These are phyloP conservation scores for Cyathus striatus DNA, from an alignment of 768 basidiomycete species.

Conservation along the genomic window DNA sequence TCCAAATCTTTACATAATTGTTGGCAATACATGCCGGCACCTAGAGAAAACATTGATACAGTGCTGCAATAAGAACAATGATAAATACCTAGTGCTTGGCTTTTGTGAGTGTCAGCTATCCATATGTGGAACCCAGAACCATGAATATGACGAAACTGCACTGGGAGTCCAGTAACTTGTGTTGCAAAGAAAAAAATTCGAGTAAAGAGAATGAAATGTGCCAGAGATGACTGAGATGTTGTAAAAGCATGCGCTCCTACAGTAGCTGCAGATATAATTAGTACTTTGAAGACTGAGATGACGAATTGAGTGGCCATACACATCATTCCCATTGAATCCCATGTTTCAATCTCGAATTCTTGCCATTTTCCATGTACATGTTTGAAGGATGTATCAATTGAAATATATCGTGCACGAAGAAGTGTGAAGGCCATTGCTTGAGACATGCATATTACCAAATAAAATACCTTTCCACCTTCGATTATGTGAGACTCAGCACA, in stretches of 20 bases:
- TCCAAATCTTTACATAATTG: background rate
- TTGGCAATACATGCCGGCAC: conserved; percentile 3
- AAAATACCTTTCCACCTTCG: too few species aligned
- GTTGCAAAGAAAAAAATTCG: conserved; percentile 13
- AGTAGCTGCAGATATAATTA: conserved; percentile 10
- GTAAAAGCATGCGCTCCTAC: conserved; percentile 15
- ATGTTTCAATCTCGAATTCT: too few species aligned
- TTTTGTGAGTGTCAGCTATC: conserved; percentile 18
- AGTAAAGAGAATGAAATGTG: conserved; percentile 15
- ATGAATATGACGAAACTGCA: conserved; percentile 17
- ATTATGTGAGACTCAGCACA: conserved; percentile 9
- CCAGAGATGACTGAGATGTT: conserved; percentile 16
- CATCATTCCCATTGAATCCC: conserved; percentile 10
- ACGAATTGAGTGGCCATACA: conserved; percentile 18
- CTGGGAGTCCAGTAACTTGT: conserved; percentile 11
- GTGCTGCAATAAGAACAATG: background rate
- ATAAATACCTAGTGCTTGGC: conserved; percentile 13
- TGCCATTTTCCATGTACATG: too few species aligned
- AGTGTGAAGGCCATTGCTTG: too few species aligned
- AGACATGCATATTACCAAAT: too few species aligned
- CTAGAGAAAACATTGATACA: background rate
- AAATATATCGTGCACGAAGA: too few species aligned
- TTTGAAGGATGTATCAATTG: too few species aligned
- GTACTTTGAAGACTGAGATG: conserved; percentile 5
- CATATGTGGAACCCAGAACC: conserved; percentile 13